phyloP scores from a whole-genome alignment of 805 yeast species.

The Millerozyma miso region DNA sequence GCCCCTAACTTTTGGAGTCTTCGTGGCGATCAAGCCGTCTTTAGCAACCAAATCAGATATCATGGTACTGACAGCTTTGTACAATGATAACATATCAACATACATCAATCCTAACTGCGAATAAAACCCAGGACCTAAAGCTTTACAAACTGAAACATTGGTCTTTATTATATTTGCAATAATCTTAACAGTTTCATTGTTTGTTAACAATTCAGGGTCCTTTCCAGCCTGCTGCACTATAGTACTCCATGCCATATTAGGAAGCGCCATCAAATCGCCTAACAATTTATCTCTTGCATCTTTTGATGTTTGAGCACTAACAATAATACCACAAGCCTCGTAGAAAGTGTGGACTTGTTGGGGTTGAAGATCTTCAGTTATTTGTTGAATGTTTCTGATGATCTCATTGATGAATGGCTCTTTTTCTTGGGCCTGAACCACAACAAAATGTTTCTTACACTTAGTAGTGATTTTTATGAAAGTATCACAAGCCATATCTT shows the following conservation, averaged over 20 bases:
- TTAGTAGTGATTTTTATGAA: slow-evolving; percentile 92
- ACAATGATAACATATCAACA: slow-evolving; percentile 83
- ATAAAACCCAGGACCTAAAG: slow-evolving; percentile 88
- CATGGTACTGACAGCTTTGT: slow-evolving; percentile 83
- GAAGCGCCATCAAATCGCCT: slow-evolving; percentile 78
- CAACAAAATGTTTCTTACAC: slow-evolving; percentile 93
- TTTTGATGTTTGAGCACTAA: slow-evolving; percentile 76
- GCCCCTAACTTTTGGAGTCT: slow-evolving; percentile 92
- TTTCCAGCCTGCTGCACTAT: slow-evolving; percentile 80
- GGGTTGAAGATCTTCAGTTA: slow-evolving; percentile 90
- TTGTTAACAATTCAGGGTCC: slow-evolving; percentile 74
- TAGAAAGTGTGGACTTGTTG: slow-evolving; percentile 98
- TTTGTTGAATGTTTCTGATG: slow-evolving; percentile 73
- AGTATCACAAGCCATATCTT: slow-evolving; percentile 99
- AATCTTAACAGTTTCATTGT: slow-evolving; percentile 83
- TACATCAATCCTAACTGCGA: slow-evolving; percentile 84
- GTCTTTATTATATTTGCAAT: slow-evolving; percentile 93
- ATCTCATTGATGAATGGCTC: slow-evolving; percentile 93
- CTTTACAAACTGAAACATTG: slow-evolving; percentile 90
- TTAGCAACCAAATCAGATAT: slow-evolving; percentile 73
- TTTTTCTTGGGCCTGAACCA: slow-evolving; percentile 75
- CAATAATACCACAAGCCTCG: slow-evolving; percentile 93
- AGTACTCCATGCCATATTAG: slow-evolving; percentile 92
- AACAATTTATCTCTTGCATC: slow-evolving; percentile 68
- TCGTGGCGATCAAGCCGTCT: slow-evolving; percentile 86